Percentiles rank a stretch among this genome's conserved stretches.
Conservation (phyloP, 2,329 filamentous ascomycete species). For the Pseudofabraea citricarpa region DNA sequence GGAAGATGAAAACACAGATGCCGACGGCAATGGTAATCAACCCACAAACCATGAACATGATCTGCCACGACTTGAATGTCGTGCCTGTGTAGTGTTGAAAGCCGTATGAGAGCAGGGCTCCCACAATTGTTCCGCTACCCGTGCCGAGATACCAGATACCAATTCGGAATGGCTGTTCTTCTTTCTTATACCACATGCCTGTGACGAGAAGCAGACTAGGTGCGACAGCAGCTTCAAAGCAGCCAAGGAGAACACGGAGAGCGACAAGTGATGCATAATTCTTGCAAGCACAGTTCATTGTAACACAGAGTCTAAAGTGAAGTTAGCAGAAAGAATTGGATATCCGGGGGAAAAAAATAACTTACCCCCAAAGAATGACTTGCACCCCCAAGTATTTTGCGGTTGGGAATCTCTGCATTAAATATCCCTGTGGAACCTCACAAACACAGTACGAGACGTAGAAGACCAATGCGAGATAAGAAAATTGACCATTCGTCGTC, state of each 20-base stretch:
- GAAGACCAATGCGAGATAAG: slow-evolving; percentile 41
- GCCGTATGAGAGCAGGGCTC: slow-evolving; percentile 42
- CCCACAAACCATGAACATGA: slow-evolving; percentile 43
- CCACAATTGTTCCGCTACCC: slow-evolving; percentile 40
- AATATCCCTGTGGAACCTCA: slow-evolving; percentile 32
- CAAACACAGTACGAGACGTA: slow-evolving; percentile 38
- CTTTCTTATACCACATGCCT: slow-evolving; percentile 46
- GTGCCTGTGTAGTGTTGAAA: slow-evolving; percentile 42
- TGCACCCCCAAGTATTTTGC: slow-evolving; percentile 46
- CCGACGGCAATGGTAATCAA: slow-evolving; percentile 35
- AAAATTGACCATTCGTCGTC: slow-evolving; percentile 40
- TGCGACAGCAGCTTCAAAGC: slow-evolving; percentile 46
- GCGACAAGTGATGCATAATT: slow-evolving; percentile 43
- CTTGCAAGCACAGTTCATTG: slow-evolving; percentile 40
- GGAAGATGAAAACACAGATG: slow-evolving; percentile 31
- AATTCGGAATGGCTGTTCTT: slow-evolving; percentile 51
- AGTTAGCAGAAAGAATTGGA: no score
- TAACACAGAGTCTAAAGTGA: slow-evolving; percentile 42
- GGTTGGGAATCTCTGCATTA: slow-evolving; percentile 47
- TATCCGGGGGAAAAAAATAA: no score
- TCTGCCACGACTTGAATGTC: slow-evolving; percentile 43
- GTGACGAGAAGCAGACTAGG: slow-evolving; percentile 49
- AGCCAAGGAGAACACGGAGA: slow-evolving; percentile 43
- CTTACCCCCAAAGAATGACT: slow-evolving; percentile 15
- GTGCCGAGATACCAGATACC: slow-evolving; percentile 55